Conservation (phyloP, 225 moss, liverwort and hornwort species). For the Climacium dendroides region DNA sequence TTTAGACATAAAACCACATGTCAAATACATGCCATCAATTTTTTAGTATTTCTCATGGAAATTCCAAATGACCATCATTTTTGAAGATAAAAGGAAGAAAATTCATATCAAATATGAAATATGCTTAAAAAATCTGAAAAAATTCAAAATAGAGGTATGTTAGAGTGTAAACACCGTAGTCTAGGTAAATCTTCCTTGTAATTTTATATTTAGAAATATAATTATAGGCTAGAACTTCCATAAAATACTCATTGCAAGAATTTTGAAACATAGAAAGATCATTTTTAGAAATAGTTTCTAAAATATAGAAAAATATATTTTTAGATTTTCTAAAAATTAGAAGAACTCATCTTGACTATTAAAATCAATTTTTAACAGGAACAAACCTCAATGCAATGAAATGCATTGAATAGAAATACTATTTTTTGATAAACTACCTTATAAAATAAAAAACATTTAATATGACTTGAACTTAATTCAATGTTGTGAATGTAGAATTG, state of each 20-base stretch:
- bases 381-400: no score
- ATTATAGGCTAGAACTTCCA: not conserved
- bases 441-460: not conserved
- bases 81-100: not conserved
- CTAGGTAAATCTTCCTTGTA: fast-evolving
- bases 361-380: not conserved
- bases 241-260: no score
- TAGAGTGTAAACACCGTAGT: not conserved
- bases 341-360: not conserved
- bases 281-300: no score
- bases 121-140: not conserved
- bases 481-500: not conserved
- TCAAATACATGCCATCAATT: not conserved
- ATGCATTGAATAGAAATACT: not conserved
- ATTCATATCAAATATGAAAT: not conserved
- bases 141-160: not conserved
- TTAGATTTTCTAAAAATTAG: no score
- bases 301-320: no score
- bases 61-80: not conserved
- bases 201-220: not conserved
- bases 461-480: not conserved
- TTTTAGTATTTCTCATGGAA: not conserved
- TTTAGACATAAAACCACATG: not conserved
- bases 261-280: no score
- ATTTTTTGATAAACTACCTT: not conserved